Evolutionary conservation across 441 rosid species (phyloP).

Genomic region (California macrophylla): DNA sequence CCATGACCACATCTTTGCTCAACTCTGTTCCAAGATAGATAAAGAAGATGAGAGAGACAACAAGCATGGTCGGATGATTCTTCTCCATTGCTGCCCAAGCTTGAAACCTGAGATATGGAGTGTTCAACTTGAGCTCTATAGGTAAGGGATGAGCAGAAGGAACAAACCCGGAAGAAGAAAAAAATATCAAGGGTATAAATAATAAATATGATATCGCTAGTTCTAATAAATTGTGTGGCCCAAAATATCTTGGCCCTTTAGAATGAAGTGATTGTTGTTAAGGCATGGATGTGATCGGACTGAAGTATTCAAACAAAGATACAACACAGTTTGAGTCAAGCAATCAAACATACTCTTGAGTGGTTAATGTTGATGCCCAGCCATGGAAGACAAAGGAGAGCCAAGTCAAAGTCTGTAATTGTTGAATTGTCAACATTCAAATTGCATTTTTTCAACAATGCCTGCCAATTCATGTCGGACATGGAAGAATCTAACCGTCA

Average conservation of each 20-base stretch:
- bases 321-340: too few species aligned
- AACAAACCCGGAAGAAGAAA: neutral
- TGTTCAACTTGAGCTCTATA: neutral
- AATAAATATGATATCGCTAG: too few species aligned
- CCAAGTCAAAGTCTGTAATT: neutral
- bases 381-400: neutral
- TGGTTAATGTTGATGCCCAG: neutral
- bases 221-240: neutral
- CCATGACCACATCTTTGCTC: constrained; percentile 6
- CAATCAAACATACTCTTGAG: neutral
- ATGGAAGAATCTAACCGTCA: too few species aligned
- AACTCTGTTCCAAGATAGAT: neutral
- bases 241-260: neutral
- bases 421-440: neutral
- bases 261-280: neutral
- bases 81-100: neutral
- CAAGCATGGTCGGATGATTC: neutral
- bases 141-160: too few species aligned
- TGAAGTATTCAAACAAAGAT: neutral
- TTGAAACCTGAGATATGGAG: neutral
- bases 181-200: neutral
- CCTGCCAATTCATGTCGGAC: too few species aligned
- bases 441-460: neutral
- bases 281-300: neutral
- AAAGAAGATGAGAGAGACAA: neutral